A percentile compares a stretch with the other conserved stretches of the same genome.
phyloP scores from a whole-genome alignment of 2,329 filamentous ascomycete species.

The Elsinoe ampelina region DNA sequence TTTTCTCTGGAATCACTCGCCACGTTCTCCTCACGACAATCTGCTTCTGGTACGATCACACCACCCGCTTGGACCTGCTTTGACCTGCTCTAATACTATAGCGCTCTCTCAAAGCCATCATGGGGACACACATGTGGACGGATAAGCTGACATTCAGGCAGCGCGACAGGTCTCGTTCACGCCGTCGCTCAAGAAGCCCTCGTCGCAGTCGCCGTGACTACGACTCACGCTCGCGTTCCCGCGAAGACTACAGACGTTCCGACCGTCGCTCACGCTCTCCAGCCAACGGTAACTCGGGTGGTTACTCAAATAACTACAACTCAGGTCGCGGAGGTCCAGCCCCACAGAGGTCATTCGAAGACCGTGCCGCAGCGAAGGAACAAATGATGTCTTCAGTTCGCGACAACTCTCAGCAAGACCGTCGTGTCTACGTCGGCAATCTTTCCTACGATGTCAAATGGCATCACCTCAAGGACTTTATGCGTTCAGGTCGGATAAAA shows the following conservation, averaged over 20 bases:
- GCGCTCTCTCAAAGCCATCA: background rate
- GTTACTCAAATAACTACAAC: conserved; percentile 52
- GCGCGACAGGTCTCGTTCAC: conserved; percentile 77
- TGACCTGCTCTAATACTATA: conserved; percentile 9
- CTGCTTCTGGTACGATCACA: background rate
- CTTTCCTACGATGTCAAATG: conserved; percentile 99
- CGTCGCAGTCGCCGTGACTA: conserved; percentile 51
- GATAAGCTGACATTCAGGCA: conserved; percentile 30
- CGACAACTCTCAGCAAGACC: conserved; percentile 95
- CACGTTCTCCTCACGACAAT: background rate
- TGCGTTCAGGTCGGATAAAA: conserved; percentile 80
- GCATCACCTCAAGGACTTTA: conserved; percentile 99
- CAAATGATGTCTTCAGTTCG: conserved; percentile 93
- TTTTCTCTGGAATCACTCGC: background rate
- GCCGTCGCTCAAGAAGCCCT: conserved; percentile 46
- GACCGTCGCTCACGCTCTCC: conserved; percentile 64
- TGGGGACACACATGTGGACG: background rate
- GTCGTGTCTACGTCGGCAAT: conserved; percentile 98
- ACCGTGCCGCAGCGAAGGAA: conserved; percentile 73
- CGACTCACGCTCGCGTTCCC: conserved; percentile 67
- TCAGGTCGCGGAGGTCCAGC: conserved; percentile 24
- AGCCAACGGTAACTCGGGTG: conserved; percentile 66
- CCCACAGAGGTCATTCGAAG: conserved; percentile 62
- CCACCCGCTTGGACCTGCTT: background rate
- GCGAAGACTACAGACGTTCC: conserved; percentile 40